Evolutionary conservation across 2,329 filamentous ascomycete species (phyloP).

Genomic region (Claviceps paspali): DNA sequence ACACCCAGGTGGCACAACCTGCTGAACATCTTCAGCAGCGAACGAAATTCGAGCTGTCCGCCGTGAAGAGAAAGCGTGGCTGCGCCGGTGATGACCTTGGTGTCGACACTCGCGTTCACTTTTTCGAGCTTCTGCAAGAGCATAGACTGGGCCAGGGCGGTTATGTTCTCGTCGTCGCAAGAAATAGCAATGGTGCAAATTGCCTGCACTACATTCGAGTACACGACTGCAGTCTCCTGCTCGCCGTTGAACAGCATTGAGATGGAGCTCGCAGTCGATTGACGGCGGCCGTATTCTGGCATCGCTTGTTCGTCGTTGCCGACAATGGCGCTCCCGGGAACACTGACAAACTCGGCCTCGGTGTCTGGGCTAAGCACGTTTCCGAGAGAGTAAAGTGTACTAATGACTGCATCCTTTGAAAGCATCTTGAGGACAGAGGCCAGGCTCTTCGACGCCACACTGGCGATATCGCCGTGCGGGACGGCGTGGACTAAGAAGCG

Average conservation of each 20-base stretch:
- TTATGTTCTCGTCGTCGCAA: constrained; percentile 81
- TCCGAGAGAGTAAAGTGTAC: constrained; percentile 88
- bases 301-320: constrained; percentile 23
- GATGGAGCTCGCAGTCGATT: constrained; percentile 59
- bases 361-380: constrained; percentile 74
- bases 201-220: constrained; percentile 83
- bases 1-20: constrained; percentile 61
- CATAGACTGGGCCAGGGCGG: constrained; percentile 84
- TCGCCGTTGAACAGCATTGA: constrained; percentile 62
- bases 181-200: constrained; percentile 79
- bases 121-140: constrained; percentile 90
- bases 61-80: constrained; percentile 64
- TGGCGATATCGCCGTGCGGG: constrained; percentile 52
- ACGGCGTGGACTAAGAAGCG: constrained; percentile 78
- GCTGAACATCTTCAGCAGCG: constrained; percentile 70
- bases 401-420: constrained; percentile 86
- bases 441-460: constrained; percentile 68
- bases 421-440: constrained; percentile 68
- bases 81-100: constrained; percentile 70
- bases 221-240: constrained; percentile 62
- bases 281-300: constrained; percentile 36
- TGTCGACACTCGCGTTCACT: constrained; percentile 65
- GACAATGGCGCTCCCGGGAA: constrained; percentile 27
- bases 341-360: constrained; percentile 38
- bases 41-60: constrained; percentile 68